These are phyloP conservation scores for Dichotomopilus funicola DNA, from an alignment of 2,329 filamentous ascomycete species.

Conservation along the genomic window DNA sequence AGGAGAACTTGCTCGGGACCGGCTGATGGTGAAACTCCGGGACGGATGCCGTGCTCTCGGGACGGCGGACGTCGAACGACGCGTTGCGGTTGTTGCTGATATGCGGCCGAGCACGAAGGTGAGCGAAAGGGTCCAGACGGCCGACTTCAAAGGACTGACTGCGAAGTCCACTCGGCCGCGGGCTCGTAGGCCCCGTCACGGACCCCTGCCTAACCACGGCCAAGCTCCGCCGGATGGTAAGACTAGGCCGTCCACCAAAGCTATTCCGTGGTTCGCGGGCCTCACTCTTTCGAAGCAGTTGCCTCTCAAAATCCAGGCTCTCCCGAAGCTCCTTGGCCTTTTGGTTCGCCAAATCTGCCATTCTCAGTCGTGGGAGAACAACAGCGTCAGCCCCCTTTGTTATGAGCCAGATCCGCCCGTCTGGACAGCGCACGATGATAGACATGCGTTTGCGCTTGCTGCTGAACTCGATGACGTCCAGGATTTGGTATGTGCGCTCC, in stretches of 20 bases:
- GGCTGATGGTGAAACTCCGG: not conserved
- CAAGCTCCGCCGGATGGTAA: constrained; percentile 43
- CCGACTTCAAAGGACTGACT: constrained; percentile 43
- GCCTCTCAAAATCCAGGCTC: constrained; percentile 55
- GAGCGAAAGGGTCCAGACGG: constrained; percentile 30
- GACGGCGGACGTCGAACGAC: constrained; percentile 28
- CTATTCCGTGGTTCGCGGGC: constrained; percentile 49
- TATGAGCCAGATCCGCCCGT: constrained; percentile 70
- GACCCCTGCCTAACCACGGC: constrained; percentile 26
- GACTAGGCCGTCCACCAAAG: constrained; percentile 47
- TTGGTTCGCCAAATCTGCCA: constrained; percentile 66
- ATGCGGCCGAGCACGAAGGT: constrained; percentile 33
- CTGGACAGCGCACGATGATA: constrained; percentile 74
- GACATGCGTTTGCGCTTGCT: constrained; percentile 86
- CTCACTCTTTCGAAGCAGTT: constrained; percentile 54
- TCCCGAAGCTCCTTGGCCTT: constrained; percentile 63
- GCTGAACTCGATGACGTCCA: constrained; percentile 84
- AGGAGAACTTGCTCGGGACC: constrained; percentile 27
- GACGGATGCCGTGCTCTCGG: not conserved
- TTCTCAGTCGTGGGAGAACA: constrained; percentile 63
- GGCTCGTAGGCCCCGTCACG: constrained; percentile 14
- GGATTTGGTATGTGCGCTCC: constrained; percentile 57
- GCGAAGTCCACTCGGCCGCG: constrained; percentile 27
- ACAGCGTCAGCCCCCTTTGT: constrained; percentile 86
- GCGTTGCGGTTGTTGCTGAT: constrained; percentile 34